Base-by-base conservation (phyloP, 176 grass and related monocot genomes). In the Avena atlantica region DNA sequence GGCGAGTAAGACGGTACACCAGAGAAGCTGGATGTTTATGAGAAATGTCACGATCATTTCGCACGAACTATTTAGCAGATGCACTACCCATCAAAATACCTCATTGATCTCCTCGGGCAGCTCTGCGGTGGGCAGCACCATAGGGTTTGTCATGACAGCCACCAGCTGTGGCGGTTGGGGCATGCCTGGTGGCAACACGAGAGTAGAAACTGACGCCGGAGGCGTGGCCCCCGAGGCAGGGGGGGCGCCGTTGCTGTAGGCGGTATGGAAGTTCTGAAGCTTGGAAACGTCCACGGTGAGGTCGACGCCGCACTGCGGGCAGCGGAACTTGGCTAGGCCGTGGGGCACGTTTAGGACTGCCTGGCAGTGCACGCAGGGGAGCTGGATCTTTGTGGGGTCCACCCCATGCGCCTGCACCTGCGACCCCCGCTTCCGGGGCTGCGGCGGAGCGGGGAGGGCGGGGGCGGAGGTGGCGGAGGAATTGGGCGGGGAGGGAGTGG, bases 271-370 rank as follows among this genome's bases (percentile, higher is more conserved):
- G 31, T 34, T 34, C 31, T 34, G 31, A 34, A 34, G 31, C 31
- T 34, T 34, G 31, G 31, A 34, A 34, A 34, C 31, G 31, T 34
- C 31, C 31, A 34, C 31, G 31, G 31, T 34, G 50, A 98, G 94
- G 45, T 96, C 92, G 40, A 92, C 92, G 80, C 88, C 90, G 36
- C 97, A 99, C 83, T 96, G 94, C 29, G 97, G 97, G 63, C 97
- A 99, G 85, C 82, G 82, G 78, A 99, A 99, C 78, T 92, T 87
- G 19, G 90, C 47, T 29, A 99, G 92, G 61, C 97, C 97, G 56
- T 94, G 89, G 45, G 97, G 97, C 65, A 99, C 97, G 81, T 96
- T 99, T 58, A 99, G 89, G 36, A 95, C 86, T 9, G 91, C 91
- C 87, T 93, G 92, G 92, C 94, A 99, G 70, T 81, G 81, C 59